Evolutionary conservation across 257 asterid genomes (phyloP), one percentile per base, ranked within the genome.

Genomic region (Euphrasia confusa): DNA sequence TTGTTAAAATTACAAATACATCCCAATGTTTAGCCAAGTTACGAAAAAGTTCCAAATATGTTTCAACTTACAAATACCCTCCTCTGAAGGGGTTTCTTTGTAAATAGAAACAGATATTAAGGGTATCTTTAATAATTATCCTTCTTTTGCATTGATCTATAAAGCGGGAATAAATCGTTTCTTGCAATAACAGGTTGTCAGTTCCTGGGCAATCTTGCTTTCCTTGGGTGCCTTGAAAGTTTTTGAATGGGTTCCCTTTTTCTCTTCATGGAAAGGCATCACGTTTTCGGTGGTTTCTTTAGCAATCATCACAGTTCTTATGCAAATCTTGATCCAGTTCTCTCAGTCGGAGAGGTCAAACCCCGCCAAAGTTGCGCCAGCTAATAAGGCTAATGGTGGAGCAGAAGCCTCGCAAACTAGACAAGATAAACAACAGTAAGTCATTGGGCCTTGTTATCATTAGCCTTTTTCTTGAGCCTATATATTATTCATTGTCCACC

Each of bases 261-360:
- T 92, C 76, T 89, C 95, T 1, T 84, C 99, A n/a, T 76, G 97
- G 96, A 89, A 85, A 73, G 99, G 96, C 65, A 30, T 82, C 30
- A 40, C 87, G 12, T 63, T 84, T 66, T 79, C 90, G 35, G 81
- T 74, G 10, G 61, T 82, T 14, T 79, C 78, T 52, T 68, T 92
- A 76, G 84, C 77, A 3, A 61, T 74, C 27, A 72, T 89, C 74
- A 89, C 94, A 10, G 42, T 80, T 58, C 84, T 87, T n/a, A 89
- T 92, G 99, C 99, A 92, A 64, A 63, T 89, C 71, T 71, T 89
- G 95, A 89, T 92, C 40, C 90, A 80, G 53, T 92, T 85, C 74
- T 89, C 97, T 48, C 93, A 89, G 75, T 74, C 96, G 1, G 99
- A 89, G 67, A 79, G 74, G 53, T 86, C 99, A n/a, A 77, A 82